A percentile compares a stretch with the other conserved stretches of the same genome.
Evolutionary conservation across 1,284 basidiomycete species (phyloP).

Genomic region (Boletellus deceptivus): DNA sequence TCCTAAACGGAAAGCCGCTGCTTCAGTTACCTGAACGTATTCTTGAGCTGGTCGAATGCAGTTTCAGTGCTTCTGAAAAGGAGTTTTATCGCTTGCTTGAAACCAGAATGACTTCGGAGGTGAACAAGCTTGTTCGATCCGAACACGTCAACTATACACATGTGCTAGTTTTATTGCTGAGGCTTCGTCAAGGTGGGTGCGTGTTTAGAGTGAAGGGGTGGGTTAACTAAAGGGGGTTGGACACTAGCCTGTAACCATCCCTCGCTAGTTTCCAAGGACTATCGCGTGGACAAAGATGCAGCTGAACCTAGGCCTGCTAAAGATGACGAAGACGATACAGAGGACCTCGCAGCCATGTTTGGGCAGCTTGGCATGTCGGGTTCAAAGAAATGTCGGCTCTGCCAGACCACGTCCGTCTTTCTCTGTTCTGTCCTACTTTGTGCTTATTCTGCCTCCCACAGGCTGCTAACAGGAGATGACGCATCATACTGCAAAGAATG

Average conservation of each 20-base stretch:
- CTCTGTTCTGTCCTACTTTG: background rate
- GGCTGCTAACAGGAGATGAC: constrained; percentile 40
- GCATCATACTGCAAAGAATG: constrained; percentile 60
- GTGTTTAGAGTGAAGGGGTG: background rate
- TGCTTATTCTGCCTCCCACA: constrained; percentile 21
- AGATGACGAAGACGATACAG: constrained; percentile 53
- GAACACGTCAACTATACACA: constrained; percentile 74
- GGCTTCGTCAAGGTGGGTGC: constrained; percentile 80
- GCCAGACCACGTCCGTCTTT: constrained; percentile 60
- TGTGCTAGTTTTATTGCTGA: constrained; percentile 81
- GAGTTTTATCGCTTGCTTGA: constrained; percentile 83
- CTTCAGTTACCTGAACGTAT: constrained; percentile 78
- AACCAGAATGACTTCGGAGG: constrained; percentile 66
- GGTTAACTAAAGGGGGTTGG: constrained; percentile 3
- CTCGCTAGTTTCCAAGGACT: constrained; percentile 73
- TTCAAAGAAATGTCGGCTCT: constrained; percentile 71
- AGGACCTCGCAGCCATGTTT: constrained; percentile 73
- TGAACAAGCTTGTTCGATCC: constrained; percentile 68
- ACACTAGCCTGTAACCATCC: constrained; percentile 87
- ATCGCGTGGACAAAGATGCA: constrained; percentile 69
- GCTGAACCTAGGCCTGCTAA: constrained; percentile 60
- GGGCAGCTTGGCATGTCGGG: constrained; percentile 63
- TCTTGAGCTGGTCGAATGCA: constrained; percentile 73
- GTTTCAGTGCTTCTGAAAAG: constrained; percentile 71
- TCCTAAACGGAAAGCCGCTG: constrained; percentile 83